Evolutionary conservation across 1,284 basidiomycete species (phyloP), one percentile per base, ranked within the genome.

Genomic region (Leccinum pachyderme): DNA sequence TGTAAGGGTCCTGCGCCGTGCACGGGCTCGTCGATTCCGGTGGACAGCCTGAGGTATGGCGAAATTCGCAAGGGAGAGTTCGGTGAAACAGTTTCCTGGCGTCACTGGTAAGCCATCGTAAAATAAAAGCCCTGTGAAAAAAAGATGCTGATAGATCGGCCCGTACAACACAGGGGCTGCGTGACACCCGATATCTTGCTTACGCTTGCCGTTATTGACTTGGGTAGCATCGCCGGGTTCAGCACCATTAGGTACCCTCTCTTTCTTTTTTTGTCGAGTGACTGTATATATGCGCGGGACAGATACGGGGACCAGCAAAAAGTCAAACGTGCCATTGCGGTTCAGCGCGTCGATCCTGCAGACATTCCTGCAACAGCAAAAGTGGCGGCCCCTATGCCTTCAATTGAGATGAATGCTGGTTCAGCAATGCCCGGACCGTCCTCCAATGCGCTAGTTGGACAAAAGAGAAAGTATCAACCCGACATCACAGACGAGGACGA

Each of bases 21-120:
- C 70, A 78, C 78, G 33, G 83, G 81, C 24, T 72, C 79, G 0
- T 52, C 64, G 1, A 80, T 91, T 41, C 72, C 75, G 18, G 67
- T 77, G 12, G 86, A 84, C 2, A 76, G 74, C 12, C 70, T 91
- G 57, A 75, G 89, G 24, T 89, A 90, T 59, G 88, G 88, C 0
- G 69, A 74, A 49, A 75, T 77, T 3, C 69, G 66, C 5, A 63
- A 64, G 9, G 73, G 66, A n/a, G 69, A 77, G 47, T 82, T 76
- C 53, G 81, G 83, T 47, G 84, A 88, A 65, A 79, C 76, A 0
- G 79, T 89, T 2, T 77, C 84, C 66, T 90, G 87, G 87, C 74
- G 81, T 39, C 87, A 91, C 63, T 90, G 89, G 88, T 88, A 68
- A 61, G 72, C 29, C 57, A 41, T 56, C 51, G 51, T 24, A 51